A percentile compares a stretch with the other conserved stretches of the same genome.
phyloP scores from a whole-genome alignment of 257 asterid species.

The Schizonepeta tenuifolia region DNA sequence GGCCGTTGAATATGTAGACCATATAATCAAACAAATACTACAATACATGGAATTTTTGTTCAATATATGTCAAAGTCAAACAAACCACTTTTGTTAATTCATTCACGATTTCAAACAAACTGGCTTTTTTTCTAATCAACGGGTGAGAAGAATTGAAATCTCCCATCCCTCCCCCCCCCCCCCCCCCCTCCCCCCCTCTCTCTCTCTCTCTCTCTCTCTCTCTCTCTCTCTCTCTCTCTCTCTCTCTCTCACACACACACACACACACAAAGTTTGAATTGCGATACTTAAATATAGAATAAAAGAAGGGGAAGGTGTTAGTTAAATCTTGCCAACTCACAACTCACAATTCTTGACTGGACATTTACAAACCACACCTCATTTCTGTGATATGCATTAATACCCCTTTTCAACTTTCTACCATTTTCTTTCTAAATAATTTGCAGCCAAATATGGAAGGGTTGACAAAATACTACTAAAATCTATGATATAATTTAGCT shows the following conservation, averaged over 20 bases:
- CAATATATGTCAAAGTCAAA: not conserved
- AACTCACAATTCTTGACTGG: constrained; percentile 27
- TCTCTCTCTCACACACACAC: not conserved
- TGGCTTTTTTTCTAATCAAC: not conserved
- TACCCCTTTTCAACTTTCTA: constrained; percentile 7
- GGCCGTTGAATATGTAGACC: not conserved
- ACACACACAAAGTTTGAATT: not conserved
- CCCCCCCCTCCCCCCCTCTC: no score
- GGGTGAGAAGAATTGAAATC: not conserved
- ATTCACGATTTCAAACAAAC: no score
- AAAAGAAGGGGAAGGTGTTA: constrained; percentile 3
- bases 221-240: not conserved
- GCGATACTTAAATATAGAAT: no score
- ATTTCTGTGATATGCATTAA: constrained; percentile 31
- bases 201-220: no score
- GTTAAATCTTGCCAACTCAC: constrained; percentile 24
- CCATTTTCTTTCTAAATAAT: not conserved
- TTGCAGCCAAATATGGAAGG: not conserved
- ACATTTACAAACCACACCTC: constrained; percentile 13
- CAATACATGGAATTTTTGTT: not conserved
- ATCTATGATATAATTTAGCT: not conserved
- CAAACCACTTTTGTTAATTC: not conserved
- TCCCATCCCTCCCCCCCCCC: no score
- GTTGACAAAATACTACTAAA: constrained; percentile 18
- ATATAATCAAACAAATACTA: no score